phyloP scores from a whole-genome alignment of 1,139 yeast genomes.

The Debaryomycetaceae sp. region DNA sequence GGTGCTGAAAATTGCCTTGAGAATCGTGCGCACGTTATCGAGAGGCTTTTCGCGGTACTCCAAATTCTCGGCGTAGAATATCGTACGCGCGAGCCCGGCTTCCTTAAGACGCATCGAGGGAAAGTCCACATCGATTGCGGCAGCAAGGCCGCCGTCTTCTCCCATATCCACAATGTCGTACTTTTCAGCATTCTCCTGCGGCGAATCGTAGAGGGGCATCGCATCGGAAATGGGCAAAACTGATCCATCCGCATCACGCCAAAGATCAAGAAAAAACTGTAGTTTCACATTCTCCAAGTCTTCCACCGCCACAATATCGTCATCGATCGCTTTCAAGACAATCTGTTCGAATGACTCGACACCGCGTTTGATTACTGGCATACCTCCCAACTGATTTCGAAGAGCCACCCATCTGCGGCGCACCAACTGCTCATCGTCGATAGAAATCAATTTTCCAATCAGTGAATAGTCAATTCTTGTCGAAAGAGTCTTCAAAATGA shows the following conservation, averaged over 20 bases:
- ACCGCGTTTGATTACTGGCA: slow-evolving; percentile 38
- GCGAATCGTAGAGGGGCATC: slow-evolving; percentile 22
- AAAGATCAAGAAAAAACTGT: slow-evolving; percentile 38
- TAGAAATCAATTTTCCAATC: slow-evolving; percentile 37
- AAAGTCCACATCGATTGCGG: slow-evolving; percentile 29
- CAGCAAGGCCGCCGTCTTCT: slow-evolving; percentile 13
- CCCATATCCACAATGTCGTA: slow-evolving; percentile 15
- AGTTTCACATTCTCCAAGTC: slow-evolving; percentile 42
- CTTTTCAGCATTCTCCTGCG: slow-evolving; percentile 16
- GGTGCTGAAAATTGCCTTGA: slow-evolving; percentile 56
- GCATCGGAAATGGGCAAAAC: slow-evolving; percentile 18
- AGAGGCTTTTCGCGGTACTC: slow-evolving; percentile 10
- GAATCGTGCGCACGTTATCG: slow-evolving; percentile 25
- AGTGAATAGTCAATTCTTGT: slow-evolving; percentile 46
- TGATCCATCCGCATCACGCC: slow-evolving; percentile 42
- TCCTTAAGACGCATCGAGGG: slow-evolving; percentile 50
- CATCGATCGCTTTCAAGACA: slow-evolving; percentile 40
- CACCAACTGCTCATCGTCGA: slow-evolving; percentile 25
- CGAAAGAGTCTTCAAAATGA: slow-evolving; percentile 48
- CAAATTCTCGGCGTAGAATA: slow-evolving; percentile 23
- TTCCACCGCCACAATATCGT: slow-evolving; percentile 31
- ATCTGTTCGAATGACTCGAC: slow-evolving; percentile 49
- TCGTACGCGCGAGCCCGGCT: slow-evolving; percentile 21
- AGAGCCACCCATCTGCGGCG: slow-evolving; percentile 53
- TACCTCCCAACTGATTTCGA: slow-evolving; percentile 46